Evolutionary conservation across 805 yeast genomes (phyloP), one percentile per base, ranked within the genome.

Genomic region (Lachancea thermotolerans): DNA sequence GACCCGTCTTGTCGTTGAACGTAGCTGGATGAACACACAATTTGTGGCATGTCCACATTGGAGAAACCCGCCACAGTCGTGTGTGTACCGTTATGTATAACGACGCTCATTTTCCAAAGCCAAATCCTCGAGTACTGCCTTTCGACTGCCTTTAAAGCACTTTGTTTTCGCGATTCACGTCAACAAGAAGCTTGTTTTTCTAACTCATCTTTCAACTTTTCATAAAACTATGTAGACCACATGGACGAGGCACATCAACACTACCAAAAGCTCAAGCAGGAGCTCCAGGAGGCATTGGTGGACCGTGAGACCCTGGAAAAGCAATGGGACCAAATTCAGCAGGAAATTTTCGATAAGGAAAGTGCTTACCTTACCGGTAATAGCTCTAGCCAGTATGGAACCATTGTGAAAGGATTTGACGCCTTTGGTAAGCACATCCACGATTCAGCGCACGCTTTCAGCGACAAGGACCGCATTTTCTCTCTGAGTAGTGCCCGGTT

Each of bases 381-480:
- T 25, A 49, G 49, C 35, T 46, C 51, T n/a, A 46, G 51, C 11
- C 50, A 51, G 25, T 48, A 52, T 11, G 67, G 96, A 0, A 90
- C 87, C 62, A 82, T 91, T 25, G 84, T 88, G n/a, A 83, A 84
- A 51, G 98, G 98, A 1, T 90, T 89, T 56, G 96, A 90, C 40
- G 83, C 79, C 54, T 84, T 85, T 57, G 72, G 82, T 40, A 85
- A 83, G 52, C 64, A 68, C 21, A 51, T 46, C 44, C 60, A 65
- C 35, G 54, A 52, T 21, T 30, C 52, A 11, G 44, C 48, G 11
- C 46, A 48, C 27, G 46, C 72, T 42, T 75, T 76, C 66, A 70
- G 80, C 0, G 91, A 85, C 50, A 85, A 82, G 31, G 96, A 88
- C 56, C 78, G 95, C 39, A 77, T 88, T 3, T 88, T 88, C 64